These are phyloP conservation scores for Stephania japonica DNA, from an alignment of 164 flowering plant species.

Conservation along the genomic window DNA sequence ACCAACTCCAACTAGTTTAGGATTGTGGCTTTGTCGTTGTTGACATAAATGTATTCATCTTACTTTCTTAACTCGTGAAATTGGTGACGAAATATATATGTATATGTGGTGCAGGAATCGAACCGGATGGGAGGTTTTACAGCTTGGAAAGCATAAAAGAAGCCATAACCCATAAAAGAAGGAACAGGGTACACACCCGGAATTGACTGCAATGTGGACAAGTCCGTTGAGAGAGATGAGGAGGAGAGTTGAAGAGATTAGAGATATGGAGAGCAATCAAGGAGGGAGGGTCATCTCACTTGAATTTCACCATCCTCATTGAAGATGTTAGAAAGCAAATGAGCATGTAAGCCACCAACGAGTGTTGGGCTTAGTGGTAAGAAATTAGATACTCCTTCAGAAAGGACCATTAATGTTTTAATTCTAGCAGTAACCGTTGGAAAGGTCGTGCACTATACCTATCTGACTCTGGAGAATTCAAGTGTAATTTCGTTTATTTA, in stretches of 20 bases:
- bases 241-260: constrained; percentile 27
- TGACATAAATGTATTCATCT: no score
- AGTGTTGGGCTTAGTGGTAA: no score
- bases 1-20: no score
- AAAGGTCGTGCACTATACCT: no score
- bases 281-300: constrained; percentile 41
- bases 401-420: no score
- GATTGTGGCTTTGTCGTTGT: no score
- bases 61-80: no score
- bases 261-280: constrained; percentile 28
- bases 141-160: constrained; percentile 25
- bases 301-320: constrained; percentile 25
- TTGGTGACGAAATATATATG: no score
- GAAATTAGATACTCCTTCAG: no score
- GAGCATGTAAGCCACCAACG: not conserved
- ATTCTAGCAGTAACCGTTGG: no score
- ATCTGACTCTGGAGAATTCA: no score
- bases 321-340: constrained; percentile 18
- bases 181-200: constrained; percentile 34
- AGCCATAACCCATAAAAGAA: constrained; percentile 36
- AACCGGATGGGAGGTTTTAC: constrained; percentile 34
- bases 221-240: constrained; percentile 29
- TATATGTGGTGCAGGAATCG: constrained; percentile 31
- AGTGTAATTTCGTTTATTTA: no score
- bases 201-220: constrained; percentile 40